Conservation (phyloP, 1,284 basidiomycete species). For the Pseudozyma thailandica region DNA sequence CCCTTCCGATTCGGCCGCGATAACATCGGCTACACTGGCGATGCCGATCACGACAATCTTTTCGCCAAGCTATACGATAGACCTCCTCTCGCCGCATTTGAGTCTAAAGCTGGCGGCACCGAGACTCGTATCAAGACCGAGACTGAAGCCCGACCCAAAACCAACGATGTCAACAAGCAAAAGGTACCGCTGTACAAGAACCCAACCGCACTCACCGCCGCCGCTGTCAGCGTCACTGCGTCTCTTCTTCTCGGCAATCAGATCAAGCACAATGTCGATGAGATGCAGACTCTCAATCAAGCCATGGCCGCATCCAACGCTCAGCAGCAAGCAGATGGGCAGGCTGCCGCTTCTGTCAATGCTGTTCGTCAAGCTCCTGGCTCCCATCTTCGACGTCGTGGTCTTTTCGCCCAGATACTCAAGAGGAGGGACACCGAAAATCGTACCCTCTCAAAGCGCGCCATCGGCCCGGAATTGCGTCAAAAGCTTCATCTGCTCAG, state of each 20-base stretch:
- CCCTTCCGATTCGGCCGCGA: slow-evolving; percentile 14
- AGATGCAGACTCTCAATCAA: slow-evolving; percentile 8
- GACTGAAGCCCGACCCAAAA: no score
- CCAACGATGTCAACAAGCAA: not conserved
- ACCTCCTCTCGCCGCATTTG: slow-evolving; percentile 6
- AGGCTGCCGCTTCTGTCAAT: slow-evolving; percentile 6
- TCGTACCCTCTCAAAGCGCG: no score
- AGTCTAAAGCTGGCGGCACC: not conserved
- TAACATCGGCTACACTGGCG: slow-evolving; percentile 20
- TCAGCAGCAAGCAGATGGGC: slow-evolving; percentile 1
- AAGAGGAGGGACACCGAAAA: no score
- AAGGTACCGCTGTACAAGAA: slow-evolving; percentile 7
- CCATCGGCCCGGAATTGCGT: no score
- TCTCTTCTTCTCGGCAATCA: not conserved
- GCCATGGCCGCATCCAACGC: not conserved
- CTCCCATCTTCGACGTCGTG: not conserved
- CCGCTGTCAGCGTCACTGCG: not conserved
- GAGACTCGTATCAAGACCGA: not conserved
- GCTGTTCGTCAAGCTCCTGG: slow-evolving; percentile 3
- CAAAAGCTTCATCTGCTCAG: no score
- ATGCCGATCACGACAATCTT: slow-evolving; percentile 3
- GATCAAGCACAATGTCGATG: slow-evolving; percentile 2
- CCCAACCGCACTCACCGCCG: slow-evolving; percentile 3
- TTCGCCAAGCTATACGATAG: not conserved
- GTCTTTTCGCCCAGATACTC: no score